Conservation (phyloP, 768 basidiomycete species). For the Collybiopsis confluens region DNA sequence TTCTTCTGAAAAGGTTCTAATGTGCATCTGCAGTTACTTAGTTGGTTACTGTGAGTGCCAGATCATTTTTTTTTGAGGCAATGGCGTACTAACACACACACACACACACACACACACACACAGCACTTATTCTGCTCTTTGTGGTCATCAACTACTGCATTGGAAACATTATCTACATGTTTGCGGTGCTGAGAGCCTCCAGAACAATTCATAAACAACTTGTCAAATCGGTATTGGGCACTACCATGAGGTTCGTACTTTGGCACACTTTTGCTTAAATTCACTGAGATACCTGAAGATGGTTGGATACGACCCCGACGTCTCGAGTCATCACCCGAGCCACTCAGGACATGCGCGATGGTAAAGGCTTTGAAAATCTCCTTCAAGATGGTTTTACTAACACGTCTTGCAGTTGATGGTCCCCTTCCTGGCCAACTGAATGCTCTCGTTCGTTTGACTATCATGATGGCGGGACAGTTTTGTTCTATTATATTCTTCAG, state of each 20-base stretch:
- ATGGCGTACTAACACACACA: slow-evolving; percentile 28
- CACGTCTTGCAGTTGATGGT: slow-evolving; percentile 44
- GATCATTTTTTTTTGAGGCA: slow-evolving; percentile 35
- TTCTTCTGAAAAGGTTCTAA: slow-evolving; percentile 22
- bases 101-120: not conserved
- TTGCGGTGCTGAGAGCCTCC: slow-evolving; percentile 50
- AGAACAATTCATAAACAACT: slow-evolving; percentile 48
- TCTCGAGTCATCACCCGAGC: slow-evolving; percentile 60
- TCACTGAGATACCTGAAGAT: too few species aligned
- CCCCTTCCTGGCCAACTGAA: slow-evolving; percentile 24
- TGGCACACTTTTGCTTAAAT: too few species aligned
- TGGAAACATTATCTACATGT: slow-evolving; percentile 36
- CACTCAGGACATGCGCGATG: slow-evolving; percentile 58
- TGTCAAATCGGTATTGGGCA: slow-evolving; percentile 49
- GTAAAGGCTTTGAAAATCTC: slow-evolving; percentile 24
- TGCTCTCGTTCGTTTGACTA: slow-evolving; percentile 23
- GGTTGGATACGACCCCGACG: slow-evolving; percentile 41
- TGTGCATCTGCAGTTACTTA: slow-evolving; percentile 24
- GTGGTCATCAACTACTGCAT: slow-evolving; percentile 26
- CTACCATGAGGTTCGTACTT: slow-evolving; percentile 49
- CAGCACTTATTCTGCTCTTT: slow-evolving; percentile 28
- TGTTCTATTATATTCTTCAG: slow-evolving; percentile 39
- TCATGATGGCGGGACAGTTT: slow-evolving; percentile 38
- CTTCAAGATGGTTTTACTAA: slow-evolving; percentile 25
- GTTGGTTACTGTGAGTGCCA: slow-evolving; percentile 14